A percentile compares a stretch with the other conserved stretches of the same genome.
phyloP scores from a whole-genome alignment of 805 yeast genomes.

The Zygosaccharomyces siamensis region DNA sequence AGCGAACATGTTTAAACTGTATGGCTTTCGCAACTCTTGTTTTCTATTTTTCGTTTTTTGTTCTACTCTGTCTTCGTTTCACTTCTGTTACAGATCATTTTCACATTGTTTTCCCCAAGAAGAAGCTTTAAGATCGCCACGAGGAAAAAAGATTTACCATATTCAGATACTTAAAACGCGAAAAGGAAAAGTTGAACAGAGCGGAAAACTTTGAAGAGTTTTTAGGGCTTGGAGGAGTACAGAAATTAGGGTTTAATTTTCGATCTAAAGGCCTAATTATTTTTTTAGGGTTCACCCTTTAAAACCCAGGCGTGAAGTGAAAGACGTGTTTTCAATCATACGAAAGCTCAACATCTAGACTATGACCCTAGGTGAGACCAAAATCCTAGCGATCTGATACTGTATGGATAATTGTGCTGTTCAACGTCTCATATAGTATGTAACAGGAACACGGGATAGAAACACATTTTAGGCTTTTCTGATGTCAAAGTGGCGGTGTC shows the following conservation, averaged over 20 bases:
- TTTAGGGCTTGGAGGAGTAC: not conserved
- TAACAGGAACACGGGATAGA: too few relatives aligned
- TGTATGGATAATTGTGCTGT: too few relatives aligned
- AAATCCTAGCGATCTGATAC: too few relatives aligned
- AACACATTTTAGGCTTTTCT: too few relatives aligned
- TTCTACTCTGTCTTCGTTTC: conserved; percentile 2
- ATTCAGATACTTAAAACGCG: not conserved
- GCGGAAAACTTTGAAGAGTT: not conserved
- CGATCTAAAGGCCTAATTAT: not conserved
- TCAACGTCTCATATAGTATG: too few relatives aligned
- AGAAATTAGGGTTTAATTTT: not conserved
- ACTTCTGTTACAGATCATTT: not conserved
- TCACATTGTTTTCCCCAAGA: not conserved
- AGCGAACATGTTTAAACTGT: conserved; percentile 72
- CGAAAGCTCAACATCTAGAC: too few relatives aligned
- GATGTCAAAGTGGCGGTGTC: too few relatives aligned
- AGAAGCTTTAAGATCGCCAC: conserved; percentile 1
- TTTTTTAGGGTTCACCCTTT: not conserved
- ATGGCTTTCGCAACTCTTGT: conserved; percentile 22
- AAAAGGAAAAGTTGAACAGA: not conserved
- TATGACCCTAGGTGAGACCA: too few relatives aligned
- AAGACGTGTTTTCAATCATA: too few relatives aligned
- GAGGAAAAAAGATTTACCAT: not conserved
- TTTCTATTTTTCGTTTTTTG: conserved; percentile 1
- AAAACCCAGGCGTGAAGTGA: too few relatives aligned